Percentiles rank a stretch among this genome's conserved stretches.
Evolutionary conservation across 805 yeast species (phyloP).

Genomic region (Wickerhamomyces kurtzmanii): DNA sequence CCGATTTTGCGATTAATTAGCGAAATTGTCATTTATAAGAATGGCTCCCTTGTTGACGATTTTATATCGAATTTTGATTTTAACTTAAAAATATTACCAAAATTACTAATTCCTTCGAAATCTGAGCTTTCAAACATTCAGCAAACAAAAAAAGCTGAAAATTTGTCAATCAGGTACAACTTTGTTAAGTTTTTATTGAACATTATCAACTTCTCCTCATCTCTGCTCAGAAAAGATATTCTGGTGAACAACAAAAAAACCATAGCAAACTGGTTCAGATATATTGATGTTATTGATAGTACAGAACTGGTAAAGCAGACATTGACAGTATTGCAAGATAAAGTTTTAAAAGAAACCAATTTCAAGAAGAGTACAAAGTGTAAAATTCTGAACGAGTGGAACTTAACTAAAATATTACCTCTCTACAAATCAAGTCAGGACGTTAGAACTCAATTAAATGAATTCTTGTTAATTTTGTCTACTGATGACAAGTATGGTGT

Average conservation of each 20-base stretch:
- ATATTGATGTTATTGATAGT: slow-evolving; percentile 44
- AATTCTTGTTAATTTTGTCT: slow-evolving; percentile 37
- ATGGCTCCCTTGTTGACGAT: slow-evolving; percentile 42
- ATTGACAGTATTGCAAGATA: slow-evolving; percentile 35
- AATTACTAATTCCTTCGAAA: slow-evolving; percentile 44
- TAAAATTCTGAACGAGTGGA: slow-evolving; percentile 70
- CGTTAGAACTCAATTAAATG: slow-evolving; percentile 28
- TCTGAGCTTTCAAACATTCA: slow-evolving; percentile 30
- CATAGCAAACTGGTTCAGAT: slow-evolving; percentile 60
- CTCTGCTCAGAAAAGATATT: slow-evolving; percentile 56
- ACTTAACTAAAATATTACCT: slow-evolving; percentile 45
- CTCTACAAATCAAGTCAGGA: slow-evolving; percentile 30
- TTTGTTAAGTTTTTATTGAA: slow-evolving; percentile 55
- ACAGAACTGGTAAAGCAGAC: slow-evolving; percentile 27
- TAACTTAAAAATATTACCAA: slow-evolving; percentile 49
- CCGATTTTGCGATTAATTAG: slow-evolving; percentile 52
- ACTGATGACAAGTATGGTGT: slow-evolving; percentile 41
- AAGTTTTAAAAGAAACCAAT: slow-evolving; percentile 46
- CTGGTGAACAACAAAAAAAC: slow-evolving; percentile 46
- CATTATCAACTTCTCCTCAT: slow-evolving; percentile 36
- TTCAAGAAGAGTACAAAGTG: slow-evolving; percentile 65
- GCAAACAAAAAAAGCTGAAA: slow-evolving; percentile 21
- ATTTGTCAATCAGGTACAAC: slow-evolving; percentile 40
- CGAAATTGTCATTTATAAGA: slow-evolving; percentile 37
- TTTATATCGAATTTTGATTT: slow-evolving; percentile 64